phyloP scores from a whole-genome alignment of 1,284 basidiomycete genomes.

The Ganoderma boninense region DNA sequence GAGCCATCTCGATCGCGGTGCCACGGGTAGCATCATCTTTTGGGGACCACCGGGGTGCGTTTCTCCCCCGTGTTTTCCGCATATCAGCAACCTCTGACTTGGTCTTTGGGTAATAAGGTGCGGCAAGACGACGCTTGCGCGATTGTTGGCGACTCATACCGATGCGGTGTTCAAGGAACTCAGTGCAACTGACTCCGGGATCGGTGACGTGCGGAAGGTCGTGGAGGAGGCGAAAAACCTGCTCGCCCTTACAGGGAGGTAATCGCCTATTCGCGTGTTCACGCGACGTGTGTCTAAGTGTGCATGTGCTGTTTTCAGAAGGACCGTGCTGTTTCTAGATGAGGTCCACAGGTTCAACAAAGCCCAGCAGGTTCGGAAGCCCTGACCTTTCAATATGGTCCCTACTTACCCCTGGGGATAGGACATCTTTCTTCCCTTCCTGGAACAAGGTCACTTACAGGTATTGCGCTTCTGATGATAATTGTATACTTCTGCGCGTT shows the following conservation, averaged over 20 bases:
- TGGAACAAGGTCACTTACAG: constrained; percentile 83
- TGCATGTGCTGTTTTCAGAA: constrained; percentile 46
- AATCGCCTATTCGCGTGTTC: not conserved
- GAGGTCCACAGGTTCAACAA: constrained; percentile 92
- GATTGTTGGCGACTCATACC: constrained; percentile 69
- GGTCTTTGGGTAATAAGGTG: constrained; percentile 47
- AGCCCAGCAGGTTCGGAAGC: constrained; percentile 73
- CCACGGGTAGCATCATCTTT: constrained; percentile 68
- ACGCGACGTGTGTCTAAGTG: not conserved
- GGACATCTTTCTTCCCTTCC: constrained; percentile 83
- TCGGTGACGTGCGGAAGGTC: constrained; percentile 81
- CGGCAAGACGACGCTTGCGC: constrained; percentile 85
- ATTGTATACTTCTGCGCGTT: constrained; percentile 13
- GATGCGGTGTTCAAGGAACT: constrained; percentile 77
- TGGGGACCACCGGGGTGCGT: constrained; percentile 81
- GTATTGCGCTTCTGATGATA: constrained; percentile 45
- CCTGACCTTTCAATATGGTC: not conserved
- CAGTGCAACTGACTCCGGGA: constrained; percentile 79
- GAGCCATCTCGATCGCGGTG: constrained; percentile 54
- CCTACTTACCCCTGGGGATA: constrained; percentile 37
- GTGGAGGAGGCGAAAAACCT: constrained; percentile 84
- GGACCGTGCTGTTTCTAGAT: constrained; percentile 83
- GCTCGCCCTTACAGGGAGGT: constrained; percentile 77
- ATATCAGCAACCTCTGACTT: not conserved
- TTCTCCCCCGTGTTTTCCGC: not conserved